Evolutionary conservation across 768 basidiomycete species (phyloP).

Genomic region (Russula sp.): DNA sequence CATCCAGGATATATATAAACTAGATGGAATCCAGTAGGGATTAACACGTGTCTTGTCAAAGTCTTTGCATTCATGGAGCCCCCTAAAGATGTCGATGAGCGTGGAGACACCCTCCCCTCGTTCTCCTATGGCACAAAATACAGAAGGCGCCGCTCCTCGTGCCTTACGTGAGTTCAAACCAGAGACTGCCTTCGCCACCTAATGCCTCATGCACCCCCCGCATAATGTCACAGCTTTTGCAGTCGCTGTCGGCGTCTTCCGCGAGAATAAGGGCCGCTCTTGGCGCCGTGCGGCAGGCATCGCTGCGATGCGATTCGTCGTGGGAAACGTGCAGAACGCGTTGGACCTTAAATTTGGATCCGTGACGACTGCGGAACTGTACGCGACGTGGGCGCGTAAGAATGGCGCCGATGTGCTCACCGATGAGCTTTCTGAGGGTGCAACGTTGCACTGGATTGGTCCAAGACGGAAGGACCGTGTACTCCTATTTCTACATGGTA

Average conservation of each 20-base stretch:
- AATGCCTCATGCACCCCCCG: not conserved
- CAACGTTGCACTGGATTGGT: slow-evolving; percentile 19
- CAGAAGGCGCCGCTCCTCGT: not conserved
- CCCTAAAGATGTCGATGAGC: not conserved
- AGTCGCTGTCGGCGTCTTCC: not conserved
- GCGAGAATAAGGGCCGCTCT: slow-evolving; percentile 16
- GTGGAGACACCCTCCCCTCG: not conserved
- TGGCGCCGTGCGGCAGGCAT: slow-evolving; percentile 3
- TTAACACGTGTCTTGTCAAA: not conserved
- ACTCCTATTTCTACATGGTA: slow-evolving; percentile 17
- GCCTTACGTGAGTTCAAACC: slow-evolving; percentile 1
- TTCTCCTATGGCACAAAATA: not conserved
- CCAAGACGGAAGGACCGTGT: slow-evolving; percentile 10
- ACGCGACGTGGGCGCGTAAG: not conserved
- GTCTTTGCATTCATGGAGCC: not conserved
- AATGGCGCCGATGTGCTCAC: slow-evolving; percentile 1
- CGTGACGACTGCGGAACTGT: not conserved
- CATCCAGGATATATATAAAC: not conserved
- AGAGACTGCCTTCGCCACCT: not conserved
- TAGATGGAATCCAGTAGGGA: no score
- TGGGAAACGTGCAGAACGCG: no score
- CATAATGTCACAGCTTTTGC: not conserved
- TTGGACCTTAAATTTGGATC: not conserved
- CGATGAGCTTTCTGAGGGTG: slow-evolving; percentile 10
- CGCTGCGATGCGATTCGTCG: not conserved